phyloP scores from a whole-genome alignment of 257 asterid species.

The Penstemon barbatus region DNA sequence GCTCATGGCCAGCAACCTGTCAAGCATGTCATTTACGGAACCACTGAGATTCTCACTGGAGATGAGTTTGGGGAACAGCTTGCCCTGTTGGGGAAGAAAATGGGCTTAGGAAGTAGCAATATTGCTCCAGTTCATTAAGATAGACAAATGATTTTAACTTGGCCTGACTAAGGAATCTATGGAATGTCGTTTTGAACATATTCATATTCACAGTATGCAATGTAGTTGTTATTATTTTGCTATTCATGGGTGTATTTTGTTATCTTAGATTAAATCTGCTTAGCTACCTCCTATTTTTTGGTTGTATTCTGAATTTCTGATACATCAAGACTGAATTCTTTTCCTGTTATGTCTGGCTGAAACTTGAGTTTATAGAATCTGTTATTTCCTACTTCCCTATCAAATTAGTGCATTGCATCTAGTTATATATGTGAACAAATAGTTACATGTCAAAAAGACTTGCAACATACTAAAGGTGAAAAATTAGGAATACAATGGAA shows the following conservation, averaged over 20 bases:
- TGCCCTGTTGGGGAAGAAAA: conserved; percentile 66
- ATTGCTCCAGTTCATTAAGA: background rate
- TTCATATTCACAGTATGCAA: background rate
- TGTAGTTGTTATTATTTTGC: background rate
- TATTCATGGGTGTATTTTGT: background rate
- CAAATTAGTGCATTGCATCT: background rate
- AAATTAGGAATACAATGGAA: too few relatives aligned
- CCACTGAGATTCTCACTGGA: conserved; percentile 90
- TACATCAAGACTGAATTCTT: background rate
- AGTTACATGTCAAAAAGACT: background rate
- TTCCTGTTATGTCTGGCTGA: background rate
- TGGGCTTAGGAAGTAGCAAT: conserved; percentile 43
- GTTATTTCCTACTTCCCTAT: background rate
- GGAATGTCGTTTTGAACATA: background rate
- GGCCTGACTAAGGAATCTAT: background rate
- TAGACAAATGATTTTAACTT: background rate
- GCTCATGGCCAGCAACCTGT: conserved; percentile 74
- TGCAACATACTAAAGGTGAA: too few relatives aligned
- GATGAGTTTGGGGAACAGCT: conserved; percentile 96
- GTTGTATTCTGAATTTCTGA: background rate
- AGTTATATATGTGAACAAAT: background rate
- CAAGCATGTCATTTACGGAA: conserved; percentile 80
- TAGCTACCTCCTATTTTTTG: background rate
- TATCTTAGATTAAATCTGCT: background rate
- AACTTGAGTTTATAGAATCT: background rate